phyloP scores from a whole-genome alignment of 371 early-diverging fungal genomes.

The Mortierella sp. region DNA sequence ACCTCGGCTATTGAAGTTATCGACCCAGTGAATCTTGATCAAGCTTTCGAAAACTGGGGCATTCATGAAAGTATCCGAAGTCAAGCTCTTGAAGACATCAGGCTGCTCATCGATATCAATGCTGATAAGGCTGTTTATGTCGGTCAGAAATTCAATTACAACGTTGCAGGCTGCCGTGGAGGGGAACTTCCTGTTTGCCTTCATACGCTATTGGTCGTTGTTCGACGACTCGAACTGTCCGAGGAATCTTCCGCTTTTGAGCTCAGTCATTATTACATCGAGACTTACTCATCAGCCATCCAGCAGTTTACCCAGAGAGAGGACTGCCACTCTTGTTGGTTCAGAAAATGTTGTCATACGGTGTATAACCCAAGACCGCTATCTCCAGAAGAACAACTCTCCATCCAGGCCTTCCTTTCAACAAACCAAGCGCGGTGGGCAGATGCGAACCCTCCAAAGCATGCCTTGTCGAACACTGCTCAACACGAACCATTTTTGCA shows the following conservation, averaged over 20 bases:
- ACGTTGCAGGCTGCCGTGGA: background rate
- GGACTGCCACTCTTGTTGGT: background rate
- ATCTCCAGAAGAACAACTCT: too few relatives aligned
- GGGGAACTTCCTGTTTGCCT: background rate
- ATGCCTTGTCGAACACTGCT: background rate
- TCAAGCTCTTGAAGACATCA: background rate
- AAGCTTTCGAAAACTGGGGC: background rate
- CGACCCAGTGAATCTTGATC: background rate
- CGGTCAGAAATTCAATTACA: background rate
- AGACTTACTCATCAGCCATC: background rate
- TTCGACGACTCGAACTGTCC: background rate
- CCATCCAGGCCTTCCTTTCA: too few relatives aligned
- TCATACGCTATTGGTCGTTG: background rate
- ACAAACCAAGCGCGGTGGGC: too few relatives aligned
- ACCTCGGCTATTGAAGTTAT: background rate
- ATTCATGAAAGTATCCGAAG: background rate
- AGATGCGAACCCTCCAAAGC: too few relatives aligned
- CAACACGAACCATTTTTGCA: background rate
- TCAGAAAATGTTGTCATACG: background rate
- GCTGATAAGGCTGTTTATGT: background rate
- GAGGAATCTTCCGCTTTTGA: background rate
- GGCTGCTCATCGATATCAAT: background rate
- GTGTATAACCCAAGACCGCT: too few relatives aligned
- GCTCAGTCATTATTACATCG: slow-evolving; percentile 2
- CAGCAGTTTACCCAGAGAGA: background rate